Base-by-base conservation (phyloP, 768 basidiomycete genomes). In the Rhizopogon rudus region DNA sequence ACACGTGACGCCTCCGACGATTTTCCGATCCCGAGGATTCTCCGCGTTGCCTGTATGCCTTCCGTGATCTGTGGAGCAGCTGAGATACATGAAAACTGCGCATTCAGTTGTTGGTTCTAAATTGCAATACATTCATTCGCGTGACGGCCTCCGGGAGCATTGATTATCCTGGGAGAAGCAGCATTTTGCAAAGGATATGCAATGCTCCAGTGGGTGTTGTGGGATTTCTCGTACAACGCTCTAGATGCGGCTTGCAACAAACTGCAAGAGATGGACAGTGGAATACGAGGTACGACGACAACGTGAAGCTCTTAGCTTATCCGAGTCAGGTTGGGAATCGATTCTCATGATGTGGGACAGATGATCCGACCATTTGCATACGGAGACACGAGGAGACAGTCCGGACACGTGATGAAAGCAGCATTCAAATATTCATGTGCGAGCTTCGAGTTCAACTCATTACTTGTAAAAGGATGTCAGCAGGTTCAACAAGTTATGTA, bases 1-100 rank as follows among this genome's bases (percentile, higher is more conserved):
- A 9, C 66, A 67, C 60, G 68, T 67, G 66, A 60, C 39, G 5
- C 16, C 7, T 42, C 49, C 16, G 48, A 51, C 45, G 29, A 33
- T 51, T 44, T 37, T 54, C 40, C 48, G 25, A 46, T 14, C 3
- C 54, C 54, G 57, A 56, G 28, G 39, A 17, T 58, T 31, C 3
- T 40, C 57, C 54, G 54, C 14, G 14, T 5, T 25, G 4, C 25
- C 4, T 25, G 25, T 25, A 25, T 25, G n/a, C 14, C 17, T 22
- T 22, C 20, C 16, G 10, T 17, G 6, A 25, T 20, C 25, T 7
- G 43, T 35, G 43, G 44, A 48, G 31, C 17, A 17, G 28, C 20
- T 40, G 20, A 41, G 33, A 12, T 17, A 16, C 3, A 51, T 25
- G 12, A 44, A 22, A 7, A 44, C 4, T 28, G 41, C 10, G 8